phyloP scores from a whole-genome alignment of 495 filamentous ascomycete genomes.

The Hypoxylon rickii region DNA sequence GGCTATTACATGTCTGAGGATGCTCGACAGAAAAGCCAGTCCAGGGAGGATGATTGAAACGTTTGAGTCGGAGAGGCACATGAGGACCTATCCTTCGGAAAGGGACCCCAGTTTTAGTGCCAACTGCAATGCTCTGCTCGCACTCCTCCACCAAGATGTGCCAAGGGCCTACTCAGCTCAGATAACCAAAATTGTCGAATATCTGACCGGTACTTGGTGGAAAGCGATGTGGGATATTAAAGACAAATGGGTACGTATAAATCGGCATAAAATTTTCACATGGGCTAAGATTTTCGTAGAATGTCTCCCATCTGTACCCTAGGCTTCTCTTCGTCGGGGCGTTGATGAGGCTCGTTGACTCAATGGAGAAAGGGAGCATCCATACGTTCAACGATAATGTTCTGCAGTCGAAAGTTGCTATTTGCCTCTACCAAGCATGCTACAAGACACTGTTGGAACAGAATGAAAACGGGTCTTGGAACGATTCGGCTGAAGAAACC shows the following conservation, averaged over 20 bases:
- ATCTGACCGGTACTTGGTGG: not conserved
- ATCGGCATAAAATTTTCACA: too few species aligned
- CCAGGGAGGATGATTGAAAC: not conserved
- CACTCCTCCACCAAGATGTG: not conserved
- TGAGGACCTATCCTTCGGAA: not conserved
- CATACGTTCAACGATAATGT: not conserved
- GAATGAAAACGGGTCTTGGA: not conserved
- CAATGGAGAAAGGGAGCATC: not conserved
- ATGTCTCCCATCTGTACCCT: not conserved
- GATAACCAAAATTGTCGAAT: not conserved
- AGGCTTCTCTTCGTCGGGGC: not conserved
- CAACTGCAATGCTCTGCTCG: not conserved
- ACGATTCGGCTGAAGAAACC: not conserved
- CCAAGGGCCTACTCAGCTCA: not conserved
- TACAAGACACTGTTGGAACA: not conserved
- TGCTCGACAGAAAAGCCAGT: not conserved
- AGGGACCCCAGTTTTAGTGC: not conserved
- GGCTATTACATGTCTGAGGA: not conserved
- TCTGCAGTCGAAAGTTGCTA: not conserved
- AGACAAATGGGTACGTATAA: not conserved
- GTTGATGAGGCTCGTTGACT: not conserved
- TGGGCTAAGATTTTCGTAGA: not conserved
- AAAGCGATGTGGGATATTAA: not conserved
- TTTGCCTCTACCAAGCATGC: not conserved
- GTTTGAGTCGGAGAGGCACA: not conserved